Evolutionary conservation across 495 filamentous ascomycete genomes (phyloP).

Genomic region (Penicillium coffeae): DNA sequence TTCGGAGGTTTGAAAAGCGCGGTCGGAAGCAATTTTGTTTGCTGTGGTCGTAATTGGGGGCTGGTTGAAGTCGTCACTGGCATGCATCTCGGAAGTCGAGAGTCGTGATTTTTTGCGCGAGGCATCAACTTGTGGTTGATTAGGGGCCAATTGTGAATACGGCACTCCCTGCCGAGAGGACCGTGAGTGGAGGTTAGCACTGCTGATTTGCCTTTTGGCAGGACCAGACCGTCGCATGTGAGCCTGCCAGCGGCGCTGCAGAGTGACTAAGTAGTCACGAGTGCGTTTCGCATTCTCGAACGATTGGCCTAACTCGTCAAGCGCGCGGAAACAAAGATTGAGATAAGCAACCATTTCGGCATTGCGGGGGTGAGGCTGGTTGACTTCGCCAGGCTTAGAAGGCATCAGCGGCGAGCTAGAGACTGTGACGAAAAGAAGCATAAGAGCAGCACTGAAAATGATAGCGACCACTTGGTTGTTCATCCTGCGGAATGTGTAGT

Average conservation of each 20-base stretch:
- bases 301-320: slow-evolving; percentile 44
- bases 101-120: slow-evolving; percentile 32
- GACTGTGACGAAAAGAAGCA: slow-evolving; percentile 45
- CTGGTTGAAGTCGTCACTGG: background rate
- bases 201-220: slow-evolving; percentile 34
- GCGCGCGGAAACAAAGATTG: slow-evolving; percentile 46
- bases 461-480: slow-evolving; percentile 50
- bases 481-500: slow-evolving; percentile 48
- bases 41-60: background rate
- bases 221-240: slow-evolving; percentile 42
- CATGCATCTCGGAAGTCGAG: slow-evolving; percentile 2
- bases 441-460: slow-evolving; percentile 48
- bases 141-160: background rate
- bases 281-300: slow-evolving; percentile 48
- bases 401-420: slow-evolving; percentile 31
- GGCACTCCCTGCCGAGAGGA: slow-evolving; percentile 3
- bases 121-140: slow-evolving; percentile 4
- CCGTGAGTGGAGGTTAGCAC: slow-evolving; percentile 10
- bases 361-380: slow-evolving; percentile 21
- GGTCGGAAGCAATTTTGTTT: background rate
- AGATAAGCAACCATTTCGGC: slow-evolving; percentile 44
- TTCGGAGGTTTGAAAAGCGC: background rate
- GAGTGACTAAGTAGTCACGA: slow-evolving; percentile 40
- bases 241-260: slow-evolving; percentile 46
- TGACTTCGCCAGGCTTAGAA: slow-evolving; percentile 19